A percentile compares a stretch with the other conserved stretches of the same genome.
Evolutionary conservation across 2,329 filamentous ascomycete species (phyloP).

Genomic region (Emergomyces pasteurianus): DNA sequence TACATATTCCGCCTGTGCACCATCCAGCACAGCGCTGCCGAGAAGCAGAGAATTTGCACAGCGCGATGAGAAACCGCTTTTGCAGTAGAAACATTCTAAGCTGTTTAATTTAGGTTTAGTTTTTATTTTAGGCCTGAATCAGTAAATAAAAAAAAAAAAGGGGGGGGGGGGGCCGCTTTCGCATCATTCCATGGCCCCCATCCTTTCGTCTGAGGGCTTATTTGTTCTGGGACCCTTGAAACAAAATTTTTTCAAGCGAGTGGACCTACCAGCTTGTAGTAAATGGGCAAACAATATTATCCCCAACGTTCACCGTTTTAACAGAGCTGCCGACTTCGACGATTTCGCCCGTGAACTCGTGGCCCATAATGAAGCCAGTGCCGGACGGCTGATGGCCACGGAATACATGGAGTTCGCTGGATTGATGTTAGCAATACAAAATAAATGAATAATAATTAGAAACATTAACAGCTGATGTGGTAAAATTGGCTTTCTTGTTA

Average conservation of each 20-base stretch:
- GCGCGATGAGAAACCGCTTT: slow-evolving; percentile 61
- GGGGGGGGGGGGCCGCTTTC: too few species aligned
- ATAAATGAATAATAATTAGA: neutral
- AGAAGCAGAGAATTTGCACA: slow-evolving; percentile 62
- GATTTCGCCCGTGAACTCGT: slow-evolving; percentile 75
- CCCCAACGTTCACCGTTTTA: slow-evolving; percentile 57
- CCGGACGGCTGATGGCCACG: slow-evolving; percentile 64
- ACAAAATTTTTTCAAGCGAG: neutral
- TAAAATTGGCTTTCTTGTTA: neutral
- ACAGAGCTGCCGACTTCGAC: slow-evolving; percentile 56
- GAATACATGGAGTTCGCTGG: slow-evolving; percentile 76
- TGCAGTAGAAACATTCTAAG: slow-evolving; percentile 74
- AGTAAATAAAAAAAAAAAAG: neutral
- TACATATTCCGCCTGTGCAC: slow-evolving; percentile 69
- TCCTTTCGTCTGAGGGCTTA: too few species aligned
- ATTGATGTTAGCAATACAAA: neutral
- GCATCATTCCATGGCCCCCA: neutral
- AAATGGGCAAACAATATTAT: slow-evolving; percentile 72
- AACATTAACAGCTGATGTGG: neutral
- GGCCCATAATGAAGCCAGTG: slow-evolving; percentile 56
- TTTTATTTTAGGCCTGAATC: neutral
- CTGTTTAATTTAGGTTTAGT: slow-evolving; percentile 21
- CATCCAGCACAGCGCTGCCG: slow-evolving; percentile 57
- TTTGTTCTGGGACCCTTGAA: too few species aligned
- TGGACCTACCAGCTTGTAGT: slow-evolving; percentile 57